Evolutionary conservation across 345 rosid species (phyloP), one percentile per base, ranked within the genome.

Genomic region (Viola odorata): DNA sequence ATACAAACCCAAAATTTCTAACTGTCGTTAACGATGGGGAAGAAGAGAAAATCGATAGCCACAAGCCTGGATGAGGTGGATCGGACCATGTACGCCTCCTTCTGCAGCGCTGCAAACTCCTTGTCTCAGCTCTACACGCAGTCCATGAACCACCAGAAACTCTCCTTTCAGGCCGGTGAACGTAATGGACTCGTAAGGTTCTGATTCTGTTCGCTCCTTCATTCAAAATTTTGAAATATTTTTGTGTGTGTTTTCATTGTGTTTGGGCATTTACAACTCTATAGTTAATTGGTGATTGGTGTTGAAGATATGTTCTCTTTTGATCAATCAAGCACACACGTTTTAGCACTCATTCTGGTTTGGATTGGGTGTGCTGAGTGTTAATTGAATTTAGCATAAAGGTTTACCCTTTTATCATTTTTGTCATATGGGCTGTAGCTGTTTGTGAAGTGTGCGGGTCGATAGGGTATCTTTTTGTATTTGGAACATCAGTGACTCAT

Each of bases 31-130:
- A 14, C 17, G 66, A 91, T 91, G 98, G 84, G 75, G 70, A 92
- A 92, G 86, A 92, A 85, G 79, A 85, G 97, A 76, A 92, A 89
- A 75, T 82, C 98, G 3, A 87, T 73, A 16, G 85, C 97, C 14
- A 74, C 84, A 37, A 82, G 87, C 54, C 88, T 92, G 37, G 97
- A 92, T 68, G 98, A 92, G 80, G 91, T 92, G 45, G 98, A 89
- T 71, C 81, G 96, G 63, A 89, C 87, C 73, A 85, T 89, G 85
- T 84, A 92, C 72, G 71, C 84, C 47, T 81, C 94, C 55, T 92
- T 92, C 71, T 84, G 97, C 54, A 79, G 90, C 73, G 98, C 96
- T 16, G 98, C 98, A 61, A 92, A 89, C 71, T 92, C 96, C 13
- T 83, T 92, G 5, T 89, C 97, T 14, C 98, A 87, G 82, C 98